Evolutionary conservation across 129 eudicot species (phyloP).

Genomic region (Saposhnikovia divaricata): DNA sequence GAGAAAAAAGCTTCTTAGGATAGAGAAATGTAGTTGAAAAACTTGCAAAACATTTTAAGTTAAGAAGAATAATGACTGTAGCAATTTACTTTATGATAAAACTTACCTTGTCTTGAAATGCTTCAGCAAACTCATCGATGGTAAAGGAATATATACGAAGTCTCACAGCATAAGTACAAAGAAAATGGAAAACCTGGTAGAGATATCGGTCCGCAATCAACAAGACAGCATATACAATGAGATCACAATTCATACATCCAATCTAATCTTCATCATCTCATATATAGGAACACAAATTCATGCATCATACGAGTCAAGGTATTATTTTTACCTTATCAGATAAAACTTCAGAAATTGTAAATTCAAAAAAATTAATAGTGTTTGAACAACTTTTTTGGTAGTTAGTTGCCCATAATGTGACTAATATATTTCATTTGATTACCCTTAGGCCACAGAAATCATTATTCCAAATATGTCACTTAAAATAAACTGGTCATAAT

Average conservation of each 20-base stretch:
- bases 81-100: neutral
- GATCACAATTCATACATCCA: neutral
- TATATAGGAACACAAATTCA: neutral
- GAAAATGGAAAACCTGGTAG: constrained; percentile 74
- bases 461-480: neutral
- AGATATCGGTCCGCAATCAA: constrained; percentile 13
- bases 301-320: neutral
- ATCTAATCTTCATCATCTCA: neutral
- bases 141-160: constrained; percentile 58
- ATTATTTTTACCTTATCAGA: too few species aligned
- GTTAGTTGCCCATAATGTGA: too few species aligned
- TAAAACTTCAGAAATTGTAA: neutral
- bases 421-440: neutral
- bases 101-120: constrained; percentile 78
- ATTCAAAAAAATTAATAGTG: too few species aligned
- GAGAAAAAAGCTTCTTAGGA: neutral
- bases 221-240: neutral
- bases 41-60: neutral
- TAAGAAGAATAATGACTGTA: neutral
- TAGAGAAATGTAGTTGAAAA: constrained; percentile 8
- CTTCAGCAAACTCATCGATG: constrained; percentile 72
- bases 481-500: too few species aligned
- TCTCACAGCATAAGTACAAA: constrained; percentile 68
- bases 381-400: neutral
- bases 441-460: neutral